Evolutionary conservation across 352 stramenopile genomes (phyloP).

Genomic region (Phytophthora cajani): DNA sequence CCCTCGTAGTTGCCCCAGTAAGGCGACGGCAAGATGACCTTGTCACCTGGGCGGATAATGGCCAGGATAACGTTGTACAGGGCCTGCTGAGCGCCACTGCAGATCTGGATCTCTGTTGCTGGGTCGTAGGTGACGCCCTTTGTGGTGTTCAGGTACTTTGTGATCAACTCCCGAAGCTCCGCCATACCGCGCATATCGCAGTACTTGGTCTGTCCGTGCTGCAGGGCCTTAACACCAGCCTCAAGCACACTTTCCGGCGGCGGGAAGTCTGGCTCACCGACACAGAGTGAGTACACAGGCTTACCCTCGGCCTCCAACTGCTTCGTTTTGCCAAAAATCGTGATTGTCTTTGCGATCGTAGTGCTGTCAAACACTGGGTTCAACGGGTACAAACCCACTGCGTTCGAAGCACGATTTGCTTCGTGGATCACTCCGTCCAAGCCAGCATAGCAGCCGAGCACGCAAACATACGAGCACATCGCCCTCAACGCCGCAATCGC

Average conservation of each 20-base stretch:
- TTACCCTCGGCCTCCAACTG: conserved; percentile 94
- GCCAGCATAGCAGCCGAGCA: conserved; percentile 77
- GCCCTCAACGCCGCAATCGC: conserved; percentile 82
- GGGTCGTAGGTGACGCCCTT: conserved; percentile 91
- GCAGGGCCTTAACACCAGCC: conserved; percentile 78
- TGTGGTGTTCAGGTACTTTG: conserved; percentile 79
- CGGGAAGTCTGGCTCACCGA: conserved; percentile 96
- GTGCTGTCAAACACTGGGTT: conserved; percentile 86
- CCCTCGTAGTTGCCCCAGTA: conserved; percentile 98
- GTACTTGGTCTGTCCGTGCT: conserved; percentile 92
- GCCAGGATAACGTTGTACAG: conserved; percentile 93
- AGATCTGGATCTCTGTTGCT: conserved; percentile 94
- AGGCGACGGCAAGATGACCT: conserved; percentile 96
- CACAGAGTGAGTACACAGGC: conserved; percentile 91
- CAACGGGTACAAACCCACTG: conserved; percentile 52
- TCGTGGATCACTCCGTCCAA: too few species aligned
- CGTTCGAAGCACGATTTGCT: too few species aligned
- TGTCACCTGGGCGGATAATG: conserved; percentile 89
- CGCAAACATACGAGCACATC: conserved; percentile 80
- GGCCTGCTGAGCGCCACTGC: conserved; percentile 95
- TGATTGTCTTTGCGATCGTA: conserved; percentile 90
- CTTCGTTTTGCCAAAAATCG: conserved; percentile 95
- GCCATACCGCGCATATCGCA: conserved; percentile 93
- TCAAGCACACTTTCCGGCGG: conserved; percentile 89
- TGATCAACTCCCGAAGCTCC: conserved; percentile 90